Percentiles rank a stretch among this genome's conserved stretches.
These are phyloP conservation scores for Sanguinoderma infundibulare DNA, from an alignment of 1,284 basidiomycete genomes.

Conservation along the genomic window DNA sequence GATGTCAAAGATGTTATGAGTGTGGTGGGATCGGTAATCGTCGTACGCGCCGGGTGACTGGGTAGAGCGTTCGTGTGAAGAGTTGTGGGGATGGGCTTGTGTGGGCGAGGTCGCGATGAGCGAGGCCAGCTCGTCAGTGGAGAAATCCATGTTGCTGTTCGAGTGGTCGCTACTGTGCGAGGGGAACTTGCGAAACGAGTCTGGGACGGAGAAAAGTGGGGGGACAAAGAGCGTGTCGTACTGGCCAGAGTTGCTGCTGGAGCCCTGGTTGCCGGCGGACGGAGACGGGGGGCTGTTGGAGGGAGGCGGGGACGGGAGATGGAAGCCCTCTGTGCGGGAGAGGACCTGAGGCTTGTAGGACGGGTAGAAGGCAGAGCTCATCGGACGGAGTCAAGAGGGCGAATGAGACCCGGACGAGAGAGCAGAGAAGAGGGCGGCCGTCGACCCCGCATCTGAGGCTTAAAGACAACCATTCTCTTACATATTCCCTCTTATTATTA, in stretches of 20 bases:
- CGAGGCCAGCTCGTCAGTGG: slow-evolving; percentile 62
- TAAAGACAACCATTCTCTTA: slow-evolving; percentile 27
- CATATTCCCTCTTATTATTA: slow-evolving; percentile 25
- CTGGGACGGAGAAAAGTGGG: slow-evolving; percentile 47
- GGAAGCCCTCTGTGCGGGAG: slow-evolving; percentile 66
- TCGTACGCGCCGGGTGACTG: slow-evolving; percentile 40
- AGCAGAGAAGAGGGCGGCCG: slow-evolving; percentile 20
- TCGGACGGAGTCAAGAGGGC: slow-evolving; percentile 18
- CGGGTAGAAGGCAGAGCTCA: slow-evolving; percentile 33
- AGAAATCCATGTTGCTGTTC: slow-evolving; percentile 55
- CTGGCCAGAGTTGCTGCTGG: slow-evolving; percentile 28
- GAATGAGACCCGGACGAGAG: slow-evolving; percentile 3
- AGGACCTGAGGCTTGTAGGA: slow-evolving; percentile 46
- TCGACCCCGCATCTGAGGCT: slow-evolving; percentile 24
- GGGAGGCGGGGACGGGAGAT: slow-evolving; percentile 52
- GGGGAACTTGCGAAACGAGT: slow-evolving; percentile 56
- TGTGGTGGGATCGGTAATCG: slow-evolving; percentile 41
- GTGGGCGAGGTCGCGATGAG: slow-evolving; percentile 51
- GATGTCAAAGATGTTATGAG: slow-evolving; percentile 79
- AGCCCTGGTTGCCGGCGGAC: slow-evolving; percentile 37
- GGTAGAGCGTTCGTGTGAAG: slow-evolving; percentile 47
- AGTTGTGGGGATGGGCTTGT: slow-evolving; percentile 38
- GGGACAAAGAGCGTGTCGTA: slow-evolving; percentile 48
- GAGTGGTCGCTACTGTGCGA: slow-evolving; percentile 25
- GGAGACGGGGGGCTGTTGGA: slow-evolving; percentile 44